phyloP scores from a whole-genome alignment of 768 basidiomycete genomes.

The Psilocybe tampanensis region DNA sequence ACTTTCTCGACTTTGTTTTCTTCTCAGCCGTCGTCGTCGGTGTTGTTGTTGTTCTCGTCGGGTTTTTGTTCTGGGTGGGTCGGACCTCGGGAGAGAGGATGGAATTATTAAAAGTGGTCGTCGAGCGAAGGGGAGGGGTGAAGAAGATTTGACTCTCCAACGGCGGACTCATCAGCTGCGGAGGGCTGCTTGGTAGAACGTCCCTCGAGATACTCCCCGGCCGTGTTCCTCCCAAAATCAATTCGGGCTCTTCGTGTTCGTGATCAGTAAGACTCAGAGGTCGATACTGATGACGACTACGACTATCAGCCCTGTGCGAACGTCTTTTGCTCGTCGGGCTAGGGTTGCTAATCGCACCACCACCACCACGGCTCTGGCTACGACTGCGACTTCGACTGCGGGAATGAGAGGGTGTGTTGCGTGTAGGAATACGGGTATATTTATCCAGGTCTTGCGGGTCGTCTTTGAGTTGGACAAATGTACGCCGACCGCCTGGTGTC shows the following conservation, averaged over 20 bases:
- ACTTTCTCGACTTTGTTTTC: not conserved
- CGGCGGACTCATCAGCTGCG: constrained; percentile 56
- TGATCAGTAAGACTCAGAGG: too few relatives aligned
- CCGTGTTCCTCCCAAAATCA: not conserved
- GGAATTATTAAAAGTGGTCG: not conserved
- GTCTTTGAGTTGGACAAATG: constrained; percentile 12
- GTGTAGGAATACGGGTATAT: constrained; percentile 41
- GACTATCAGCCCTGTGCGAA: not conserved
- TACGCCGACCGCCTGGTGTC: constrained; percentile 10
- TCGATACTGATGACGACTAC: too few relatives aligned
- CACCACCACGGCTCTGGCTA: constrained; percentile 25
- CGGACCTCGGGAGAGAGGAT: not conserved
- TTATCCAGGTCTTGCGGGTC: constrained; percentile 28
- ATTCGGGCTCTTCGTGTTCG: too few relatives aligned
- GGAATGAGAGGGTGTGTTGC: constrained; percentile 20
- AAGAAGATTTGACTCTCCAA: constrained; percentile 62
- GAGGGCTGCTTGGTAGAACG: constrained; percentile 57
- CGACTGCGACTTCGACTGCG: too few relatives aligned
- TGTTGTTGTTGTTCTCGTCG: too few relatives aligned
- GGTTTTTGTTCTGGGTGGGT: too few relatives aligned
- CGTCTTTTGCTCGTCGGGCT: constrained; percentile 25
- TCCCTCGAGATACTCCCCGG: constrained; percentile 13
- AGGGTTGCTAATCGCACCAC: not conserved
- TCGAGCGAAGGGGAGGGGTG: constrained; percentile 29
- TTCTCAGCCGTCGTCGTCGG: not conserved